Evolutionary conservation across 2,329 filamentous ascomycete genomes (phyloP).

Genomic region (Incumbomyces lentus): DNA sequence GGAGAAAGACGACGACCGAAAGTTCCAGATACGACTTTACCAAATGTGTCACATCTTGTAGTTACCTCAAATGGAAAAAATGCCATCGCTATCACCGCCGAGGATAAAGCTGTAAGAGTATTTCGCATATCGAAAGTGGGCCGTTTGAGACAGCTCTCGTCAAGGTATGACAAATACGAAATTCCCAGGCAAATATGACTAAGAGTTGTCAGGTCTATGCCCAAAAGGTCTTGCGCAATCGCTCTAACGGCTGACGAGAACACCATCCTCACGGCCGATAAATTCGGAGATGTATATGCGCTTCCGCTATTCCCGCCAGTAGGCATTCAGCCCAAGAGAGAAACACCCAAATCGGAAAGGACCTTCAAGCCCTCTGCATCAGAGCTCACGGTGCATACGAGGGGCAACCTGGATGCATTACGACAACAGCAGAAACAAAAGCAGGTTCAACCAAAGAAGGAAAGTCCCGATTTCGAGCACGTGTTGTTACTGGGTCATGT

Average conservation of each 20-base stretch:
- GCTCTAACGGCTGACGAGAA: slow-evolving; percentile 57
- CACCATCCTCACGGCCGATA: slow-evolving; percentile 76
- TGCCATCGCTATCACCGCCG: slow-evolving; percentile 69
- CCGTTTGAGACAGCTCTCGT: slow-evolving; percentile 55
- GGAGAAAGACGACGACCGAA: slow-evolving; percentile 16
- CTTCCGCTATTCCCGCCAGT: slow-evolving; percentile 55
- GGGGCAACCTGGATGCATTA: slow-evolving; percentile 48
- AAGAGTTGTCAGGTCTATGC: slow-evolving; percentile 55
- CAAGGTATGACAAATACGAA: slow-evolving; percentile 46
- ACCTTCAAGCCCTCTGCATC: slow-evolving; percentile 44
- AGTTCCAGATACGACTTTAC: slow-evolving; percentile 12
- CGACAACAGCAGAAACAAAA: slow-evolving; percentile 43
- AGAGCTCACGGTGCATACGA: slow-evolving; percentile 51
- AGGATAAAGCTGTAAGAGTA: slow-evolving; percentile 84
- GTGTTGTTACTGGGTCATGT: slow-evolving; percentile 82
- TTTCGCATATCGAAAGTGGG: slow-evolving; percentile 58
- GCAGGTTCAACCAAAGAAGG: slow-evolving; percentile 36
- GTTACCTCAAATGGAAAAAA: slow-evolving; percentile 55
- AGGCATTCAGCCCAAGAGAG: slow-evolving; percentile 26
- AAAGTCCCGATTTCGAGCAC: slow-evolving; percentile 56
- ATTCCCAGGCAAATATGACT: slow-evolving; percentile 15
- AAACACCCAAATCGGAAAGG: slow-evolving; percentile 22
- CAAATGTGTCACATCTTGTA: slow-evolving; percentile 60
- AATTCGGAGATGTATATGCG: slow-evolving; percentile 93
- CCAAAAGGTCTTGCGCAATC: slow-evolving; percentile 76